Conservation (phyloP, 2,329 filamentous ascomycete species). For the Pseudonectria buxi region DNA sequence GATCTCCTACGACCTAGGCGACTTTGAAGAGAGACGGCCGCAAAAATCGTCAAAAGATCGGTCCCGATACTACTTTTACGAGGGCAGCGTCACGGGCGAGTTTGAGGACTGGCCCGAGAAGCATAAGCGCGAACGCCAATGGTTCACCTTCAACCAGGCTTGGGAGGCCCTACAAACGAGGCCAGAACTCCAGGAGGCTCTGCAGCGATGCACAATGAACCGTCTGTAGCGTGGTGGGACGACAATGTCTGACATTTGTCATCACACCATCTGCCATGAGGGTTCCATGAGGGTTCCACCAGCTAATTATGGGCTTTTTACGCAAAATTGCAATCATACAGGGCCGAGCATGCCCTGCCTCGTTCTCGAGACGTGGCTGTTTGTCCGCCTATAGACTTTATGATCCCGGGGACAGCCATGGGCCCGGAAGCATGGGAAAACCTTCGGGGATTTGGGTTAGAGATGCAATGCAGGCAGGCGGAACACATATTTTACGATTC, state of each 20-base stretch:
- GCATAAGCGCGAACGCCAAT: slow-evolving; percentile 82
- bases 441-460: too few relatives aligned
- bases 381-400: too few relatives aligned
- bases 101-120: slow-evolving; percentile 87
- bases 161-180: slow-evolving; percentile 66
- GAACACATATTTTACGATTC: not conserved
- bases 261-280: too few relatives aligned
- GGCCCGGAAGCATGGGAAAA: too few relatives aligned
- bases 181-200: slow-evolving; percentile 81
- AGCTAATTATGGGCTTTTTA: not conserved
- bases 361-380: too few relatives aligned
- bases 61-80: slow-evolving; percentile 70
- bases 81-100: slow-evolving; percentile 81
- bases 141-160: slow-evolving; percentile 84
- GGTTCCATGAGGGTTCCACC: too few relatives aligned
- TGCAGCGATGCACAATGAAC: slow-evolving; percentile 72
- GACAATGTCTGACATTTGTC: too few relatives aligned
- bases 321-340: too few relatives aligned
- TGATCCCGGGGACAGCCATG: too few relatives aligned
- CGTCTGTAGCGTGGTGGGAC: slow-evolving; percentile 16
- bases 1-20: slow-evolving; percentile 77
- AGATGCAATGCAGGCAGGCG: too few relatives aligned
- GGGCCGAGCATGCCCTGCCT: too few relatives aligned
- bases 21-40: slow-evolving; percentile 76
- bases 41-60: slow-evolving; percentile 64